Evolutionary conservation across 2,329 filamentous ascomycete genomes (phyloP).

Genomic region (Fusarium haematococcum): DNA sequence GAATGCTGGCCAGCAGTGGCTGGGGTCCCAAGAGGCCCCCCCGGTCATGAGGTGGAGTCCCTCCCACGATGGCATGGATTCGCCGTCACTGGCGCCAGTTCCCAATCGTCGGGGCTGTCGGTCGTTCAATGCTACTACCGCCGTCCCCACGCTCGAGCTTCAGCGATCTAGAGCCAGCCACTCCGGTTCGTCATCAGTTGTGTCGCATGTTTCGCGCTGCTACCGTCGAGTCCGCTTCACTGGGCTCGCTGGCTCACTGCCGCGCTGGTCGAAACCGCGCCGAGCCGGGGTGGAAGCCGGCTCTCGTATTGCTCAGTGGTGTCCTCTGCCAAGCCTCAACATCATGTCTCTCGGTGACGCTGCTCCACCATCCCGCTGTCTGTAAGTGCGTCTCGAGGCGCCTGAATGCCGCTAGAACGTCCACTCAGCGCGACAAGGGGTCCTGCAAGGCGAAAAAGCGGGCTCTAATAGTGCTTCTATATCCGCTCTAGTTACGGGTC

Average conservation of each 20-base stretch:
- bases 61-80: conserved; percentile 25
- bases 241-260: conserved; percentile 3
- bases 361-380: conserved; percentile 26
- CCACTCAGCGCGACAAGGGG: conserved; percentile 11
- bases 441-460: conserved; percentile 13
- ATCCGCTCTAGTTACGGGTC: not conserved
- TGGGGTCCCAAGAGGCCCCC: conserved; percentile 21
- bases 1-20: conserved; percentile 25
- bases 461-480: conserved; percentile 13
- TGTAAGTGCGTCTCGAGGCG: conserved; percentile 20
- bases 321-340: conserved; percentile 32
- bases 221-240: conserved; percentile 19
- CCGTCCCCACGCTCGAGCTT: not conserved
- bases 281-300: conserved; percentile 15
- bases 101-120: conserved; percentile 15
- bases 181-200: conserved; percentile 20
- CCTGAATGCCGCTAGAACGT: conserved; percentile 11
- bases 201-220: conserved; percentile 30
- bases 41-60: conserved; percentile 26
- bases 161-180: conserved; percentile 7
- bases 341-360: conserved; percentile 17
- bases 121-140: conserved; percentile 2
- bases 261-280: conserved; percentile 24
- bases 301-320: conserved; percentile 28
- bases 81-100: conserved; percentile 38